phyloP scores from a whole-genome alignment of 306 rosid genomes.

The Citrullus colocynthis region DNA sequence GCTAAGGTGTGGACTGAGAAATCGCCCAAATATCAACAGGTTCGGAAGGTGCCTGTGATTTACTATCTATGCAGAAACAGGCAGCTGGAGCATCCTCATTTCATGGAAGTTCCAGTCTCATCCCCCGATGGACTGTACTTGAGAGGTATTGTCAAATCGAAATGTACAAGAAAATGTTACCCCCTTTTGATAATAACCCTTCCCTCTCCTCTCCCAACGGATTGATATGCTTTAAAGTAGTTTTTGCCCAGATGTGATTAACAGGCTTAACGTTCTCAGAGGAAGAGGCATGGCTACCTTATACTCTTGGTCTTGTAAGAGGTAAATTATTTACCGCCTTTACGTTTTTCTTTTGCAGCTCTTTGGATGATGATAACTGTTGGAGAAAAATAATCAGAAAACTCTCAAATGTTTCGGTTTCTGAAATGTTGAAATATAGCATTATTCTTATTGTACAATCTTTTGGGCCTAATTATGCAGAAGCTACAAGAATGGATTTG shows the following conservation, averaged over 20 bases:
- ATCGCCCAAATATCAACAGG: conserved; percentile 67
- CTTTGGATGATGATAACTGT: conserved; percentile 14
- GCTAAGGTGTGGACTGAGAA: conserved; percentile 89
- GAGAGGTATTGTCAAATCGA: conserved; percentile 39
- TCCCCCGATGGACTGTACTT: conserved; percentile 59
- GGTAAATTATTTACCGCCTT: conserved; percentile 22
- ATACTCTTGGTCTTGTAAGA: conserved; percentile 92
- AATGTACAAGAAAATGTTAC: neutral
- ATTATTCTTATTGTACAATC: conserved; percentile 2
- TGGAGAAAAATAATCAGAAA: neutral
- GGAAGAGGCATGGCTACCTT: conserved; percentile 87
- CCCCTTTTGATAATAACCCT: neutral
- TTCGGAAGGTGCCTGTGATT: conserved; percentile 66
- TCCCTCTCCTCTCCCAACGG: neutral
- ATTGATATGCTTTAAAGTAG: neutral
- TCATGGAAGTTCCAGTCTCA: conserved; percentile 75
- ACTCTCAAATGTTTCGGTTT: neutral
- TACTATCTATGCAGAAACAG: conserved; percentile 80
- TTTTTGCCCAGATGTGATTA: conserved; percentile 57
- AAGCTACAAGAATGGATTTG: conserved; percentile 82
- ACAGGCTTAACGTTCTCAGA: conserved; percentile 57
- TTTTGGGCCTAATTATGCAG: conserved; percentile 28
- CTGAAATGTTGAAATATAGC: neutral
- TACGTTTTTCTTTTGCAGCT: neutral
- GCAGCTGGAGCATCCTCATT: conserved; percentile 91